These are phyloP conservation scores for Blastobotrys parvus DNA, from an alignment of 805 yeast genomes.

Conservation along the genomic window DNA sequence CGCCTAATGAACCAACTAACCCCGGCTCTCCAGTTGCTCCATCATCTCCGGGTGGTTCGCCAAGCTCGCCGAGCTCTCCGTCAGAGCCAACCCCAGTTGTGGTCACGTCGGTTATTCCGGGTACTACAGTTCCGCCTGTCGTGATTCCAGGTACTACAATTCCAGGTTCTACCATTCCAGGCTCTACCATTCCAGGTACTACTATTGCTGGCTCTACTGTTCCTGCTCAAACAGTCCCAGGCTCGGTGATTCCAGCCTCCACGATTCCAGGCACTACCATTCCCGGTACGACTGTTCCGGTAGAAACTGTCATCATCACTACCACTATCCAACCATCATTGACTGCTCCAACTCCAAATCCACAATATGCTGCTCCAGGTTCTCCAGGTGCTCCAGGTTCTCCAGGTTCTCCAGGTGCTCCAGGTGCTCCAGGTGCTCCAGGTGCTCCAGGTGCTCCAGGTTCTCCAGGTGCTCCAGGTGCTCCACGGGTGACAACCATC, in stretches of 20 bases:
- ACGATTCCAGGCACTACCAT: not conserved
- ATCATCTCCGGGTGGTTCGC: too few relatives aligned
- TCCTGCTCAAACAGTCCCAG: not conserved
- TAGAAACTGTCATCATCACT: not conserved
- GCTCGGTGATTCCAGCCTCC: not conserved
- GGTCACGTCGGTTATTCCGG: not conserved
- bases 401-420: not conserved
- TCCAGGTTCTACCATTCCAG: not conserved
- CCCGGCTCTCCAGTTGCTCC: too few relatives aligned
- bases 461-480: not conserved
- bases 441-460: not conserved
- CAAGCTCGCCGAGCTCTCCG: too few relatives aligned
- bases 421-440: too few relatives aligned
- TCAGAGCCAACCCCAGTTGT: too few relatives aligned
- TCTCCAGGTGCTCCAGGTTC: not conserved
- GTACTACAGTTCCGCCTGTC: slow-evolving; percentile 17
- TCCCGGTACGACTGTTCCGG: not conserved
- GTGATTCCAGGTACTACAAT: slow-evolving; percentile 13
- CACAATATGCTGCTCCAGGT: not conserved
- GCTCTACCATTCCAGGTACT: not conserved
- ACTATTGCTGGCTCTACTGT: not conserved
- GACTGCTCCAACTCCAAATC: not conserved
- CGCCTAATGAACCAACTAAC: too few relatives aligned
- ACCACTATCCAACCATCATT: not conserved
- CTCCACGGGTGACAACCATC: not conserved